Evolutionary conservation across 108 stramenopile genomes (phyloP).

Genomic region (Craspedostauros australis): DNA sequence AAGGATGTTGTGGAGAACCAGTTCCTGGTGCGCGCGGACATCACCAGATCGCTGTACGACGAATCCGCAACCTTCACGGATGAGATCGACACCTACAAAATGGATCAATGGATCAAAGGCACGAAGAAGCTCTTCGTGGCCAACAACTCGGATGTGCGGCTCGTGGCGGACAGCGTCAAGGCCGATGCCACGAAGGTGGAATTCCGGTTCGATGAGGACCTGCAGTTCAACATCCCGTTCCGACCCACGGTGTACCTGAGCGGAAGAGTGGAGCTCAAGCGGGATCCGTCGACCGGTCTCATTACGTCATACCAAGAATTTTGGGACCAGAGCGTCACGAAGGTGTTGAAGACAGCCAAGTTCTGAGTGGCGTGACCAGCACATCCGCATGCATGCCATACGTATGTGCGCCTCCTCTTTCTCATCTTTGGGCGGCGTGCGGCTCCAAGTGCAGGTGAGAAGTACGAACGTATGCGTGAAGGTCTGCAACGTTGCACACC

Average conservation of each 20-base stretch:
- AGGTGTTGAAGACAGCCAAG: conserved; percentile 70
- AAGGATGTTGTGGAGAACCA: conserved; percentile 59
- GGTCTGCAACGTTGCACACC: no score
- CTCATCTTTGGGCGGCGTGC: no score
- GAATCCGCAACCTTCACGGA: conserved; percentile 78
- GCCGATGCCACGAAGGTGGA: conserved; percentile 29
- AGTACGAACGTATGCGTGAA: no score
- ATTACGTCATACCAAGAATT: conserved; percentile 78
- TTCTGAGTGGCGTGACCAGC: no score
- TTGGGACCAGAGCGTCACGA: conserved; percentile 83
- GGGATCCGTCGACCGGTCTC: conserved; percentile 60
- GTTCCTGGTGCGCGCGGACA: conserved; percentile 66
- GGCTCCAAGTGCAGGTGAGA: no score
- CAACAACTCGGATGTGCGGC: conserved; percentile 43
- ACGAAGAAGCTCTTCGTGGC: conserved; percentile 73
- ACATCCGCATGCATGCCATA: no score
- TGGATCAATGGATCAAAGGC: conserved; percentile 81
- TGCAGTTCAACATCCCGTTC: conserved; percentile 80
- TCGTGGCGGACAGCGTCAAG: conserved; percentile 53
- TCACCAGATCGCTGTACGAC: conserved; percentile 76
- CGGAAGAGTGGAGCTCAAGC: conserved; percentile 66
- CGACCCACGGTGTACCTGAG: conserved; percentile 59
- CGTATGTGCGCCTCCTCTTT: no score
- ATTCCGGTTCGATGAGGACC: conserved; percentile 77
- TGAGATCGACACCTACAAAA: conserved; percentile 81